Base-by-base conservation (phyloP, 2,329 filamentous ascomycete species). In the Monilinia laxa region DNA sequence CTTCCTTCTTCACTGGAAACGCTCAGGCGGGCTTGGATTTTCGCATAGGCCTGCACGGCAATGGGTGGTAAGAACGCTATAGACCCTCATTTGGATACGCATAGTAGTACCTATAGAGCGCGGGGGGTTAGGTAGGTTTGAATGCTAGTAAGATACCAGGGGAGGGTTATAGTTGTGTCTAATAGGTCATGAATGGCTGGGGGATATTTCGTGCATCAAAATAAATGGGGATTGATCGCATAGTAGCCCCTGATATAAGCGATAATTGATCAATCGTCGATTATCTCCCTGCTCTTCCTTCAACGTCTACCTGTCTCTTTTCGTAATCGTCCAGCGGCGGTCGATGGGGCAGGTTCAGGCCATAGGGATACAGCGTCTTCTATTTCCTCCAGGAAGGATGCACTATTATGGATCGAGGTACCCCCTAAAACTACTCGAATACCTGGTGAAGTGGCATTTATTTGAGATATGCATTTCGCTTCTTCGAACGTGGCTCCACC, bases 401-500 rank as follows among this genome's bases (percentile, higher is more conserved):
- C 84, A 70, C 92, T 93, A 75, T 97, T 99, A 74, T 97, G 91
- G 71, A 99, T 84, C 9, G 86, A 87, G 0, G 95, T 98, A 4
- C 93, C 93, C 12, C 93, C 93, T 7, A 99, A 81, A 14, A 98
- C 93, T 4, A 99, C 89, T 65, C 95, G 86, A 12, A 98, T 85
- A 0, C 95, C 95, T 0, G 93, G 93, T 14, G 91, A 91, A 67
- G 90, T 92, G 23, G 93, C 93, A 79, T 99, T 99, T 68, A 99
- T 88, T 72, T 93, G 88, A n/a, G 95, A 92, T 51, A 98, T 87
- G 84, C 92, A 93, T 81, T 97, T 97, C 7, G 95, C 93, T 78
- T 99, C 95, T 78, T 99, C 95, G 75, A 97, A 99, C 0, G 95
- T 99, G 23, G 90, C 88, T 3, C 95, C 95, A 7, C 95, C 95